Conservation (phyloP, 225 moss, liverwort and hornwort species). For the Polytrichum commune region DNA sequence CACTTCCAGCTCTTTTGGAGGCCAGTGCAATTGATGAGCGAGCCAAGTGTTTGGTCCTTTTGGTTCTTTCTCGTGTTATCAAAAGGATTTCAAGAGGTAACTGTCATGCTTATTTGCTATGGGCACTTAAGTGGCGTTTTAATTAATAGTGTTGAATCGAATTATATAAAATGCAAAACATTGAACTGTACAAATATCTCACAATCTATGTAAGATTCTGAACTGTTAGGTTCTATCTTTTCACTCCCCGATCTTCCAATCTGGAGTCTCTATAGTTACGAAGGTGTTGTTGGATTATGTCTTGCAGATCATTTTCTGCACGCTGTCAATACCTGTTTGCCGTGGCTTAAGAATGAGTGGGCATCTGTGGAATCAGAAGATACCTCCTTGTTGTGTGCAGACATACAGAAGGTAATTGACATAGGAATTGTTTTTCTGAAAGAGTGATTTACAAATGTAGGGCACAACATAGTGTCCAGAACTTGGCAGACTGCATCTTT, state of each 20-base stretch:
- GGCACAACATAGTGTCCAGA: too few species aligned
- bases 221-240: too few species aligned
- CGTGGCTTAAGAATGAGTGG: slow-evolving; percentile 72
- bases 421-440: too few species aligned
- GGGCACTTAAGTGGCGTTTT: too few species aligned
- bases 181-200: too few species aligned
- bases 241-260: too few species aligned
- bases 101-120: neutral
- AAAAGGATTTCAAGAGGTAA: slow-evolving; percentile 19
- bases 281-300: neutral
- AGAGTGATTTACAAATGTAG: too few species aligned
- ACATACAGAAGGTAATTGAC: slow-evolving; percentile 21
- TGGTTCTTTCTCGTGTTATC: slow-evolving; percentile 18
- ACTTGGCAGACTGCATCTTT: too few species aligned
- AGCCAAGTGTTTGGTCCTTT: slow-evolving; percentile 40
- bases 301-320: slow-evolving; percentile 31
- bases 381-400: slow-evolving; percentile 14
- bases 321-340: slow-evolving; percentile 41
- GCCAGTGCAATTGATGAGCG: slow-evolving; percentile 26
- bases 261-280: neutral
- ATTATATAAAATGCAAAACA: too few species aligned
- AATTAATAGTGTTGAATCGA: too few species aligned
- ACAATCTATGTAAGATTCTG: too few species aligned
- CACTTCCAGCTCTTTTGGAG: slow-evolving; percentile 37
- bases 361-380: slow-evolving; percentile 31